These are phyloP conservation scores for Trypanosoma scelopori DNA, from an alignment of 208 protist genomes.

Conservation along the genomic window DNA sequence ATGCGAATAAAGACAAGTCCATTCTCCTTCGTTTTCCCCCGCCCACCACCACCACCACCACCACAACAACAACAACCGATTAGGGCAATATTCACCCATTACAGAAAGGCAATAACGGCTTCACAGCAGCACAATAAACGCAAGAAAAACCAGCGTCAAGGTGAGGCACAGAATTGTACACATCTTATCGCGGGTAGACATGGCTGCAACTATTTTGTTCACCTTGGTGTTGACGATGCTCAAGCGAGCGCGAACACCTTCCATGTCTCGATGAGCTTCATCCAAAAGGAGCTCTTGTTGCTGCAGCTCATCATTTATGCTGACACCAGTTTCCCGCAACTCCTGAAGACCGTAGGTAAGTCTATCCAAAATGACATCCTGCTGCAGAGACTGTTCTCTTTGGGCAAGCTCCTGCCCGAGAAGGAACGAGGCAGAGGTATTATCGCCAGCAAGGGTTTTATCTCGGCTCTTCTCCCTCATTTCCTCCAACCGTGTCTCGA, in stretches of 20 bases:
- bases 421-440: constrained; percentile 47
- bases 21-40: too few relatives aligned
- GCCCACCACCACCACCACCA: too few relatives aligned
- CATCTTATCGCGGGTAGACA: constrained; percentile 84
- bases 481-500: constrained; percentile 17
- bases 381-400: constrained; percentile 53
- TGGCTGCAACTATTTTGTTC: constrained; percentile 77
- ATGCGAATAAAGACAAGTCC: background rate
- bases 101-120: constrained; percentile 3
- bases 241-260: constrained; percentile 62
- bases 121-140: constrained; percentile 15
- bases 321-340: constrained; percentile 72
- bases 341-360: constrained; percentile 77
- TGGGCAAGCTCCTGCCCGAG: constrained; percentile 59
- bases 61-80: background rate
- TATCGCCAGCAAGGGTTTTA: background rate
- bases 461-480: background rate
- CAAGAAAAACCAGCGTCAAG: constrained; percentile 17
- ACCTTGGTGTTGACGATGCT: constrained; percentile 76
- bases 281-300: constrained; percentile 67
- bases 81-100: background rate
- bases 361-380: constrained; percentile 78
- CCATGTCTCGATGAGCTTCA: constrained; percentile 63
- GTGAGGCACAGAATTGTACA: constrained; percentile 54
- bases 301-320: constrained; percentile 75